Base-by-base conservation (phyloP, 2,329 filamentous ascomycete species). In the Ophiostoma quercus region DNA sequence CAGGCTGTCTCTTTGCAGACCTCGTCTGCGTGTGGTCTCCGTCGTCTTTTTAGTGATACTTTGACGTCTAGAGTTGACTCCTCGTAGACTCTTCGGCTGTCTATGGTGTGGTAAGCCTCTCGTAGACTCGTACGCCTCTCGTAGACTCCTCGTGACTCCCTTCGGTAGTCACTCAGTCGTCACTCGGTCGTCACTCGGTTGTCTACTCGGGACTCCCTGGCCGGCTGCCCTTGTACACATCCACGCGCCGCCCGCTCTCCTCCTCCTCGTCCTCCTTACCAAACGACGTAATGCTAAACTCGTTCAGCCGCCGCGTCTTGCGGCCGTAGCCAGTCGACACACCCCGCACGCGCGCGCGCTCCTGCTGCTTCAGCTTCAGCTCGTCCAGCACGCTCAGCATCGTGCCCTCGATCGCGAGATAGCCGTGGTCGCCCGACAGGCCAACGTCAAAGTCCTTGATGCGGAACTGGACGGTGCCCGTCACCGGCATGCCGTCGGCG, bases 331-430 rank as follows among this genome's bases (percentile, higher is more conserved):
- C 77, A 76, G 70, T 78, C 80, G 73, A 66, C 63, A 41, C 79
- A 29, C 79, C 77, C 37, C 79, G 78, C 60, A 77, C 75, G 74
- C 79, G 77, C 70, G 81, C 78, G 74, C 78, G 80, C 76, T 90
- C 87, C 71, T 85, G 82, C 9, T 83, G 82, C 66, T 86, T 80
- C 39, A 91, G 80, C 34, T 81, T 80, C 73, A 80, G 82, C 79
- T 96, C 92, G 32, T 88, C 89, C 25, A 87, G 85, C 62, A 85
- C 85, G 66, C 84, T 83, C 67, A 97, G 80, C 85, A 97, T 89
- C n/a, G 92, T 96, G 34, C 94, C 94, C 77, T 95, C 90, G 72
- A 97, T 89, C 74, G 90, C 93, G 72, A 97, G 80, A 77, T 94
- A 95, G 12, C 91, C 92, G 71, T 90, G 90, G 74, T 90, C 87